Conservation (phyloP, 148 eudicot genomes). For the Rheum nobile region DNA sequence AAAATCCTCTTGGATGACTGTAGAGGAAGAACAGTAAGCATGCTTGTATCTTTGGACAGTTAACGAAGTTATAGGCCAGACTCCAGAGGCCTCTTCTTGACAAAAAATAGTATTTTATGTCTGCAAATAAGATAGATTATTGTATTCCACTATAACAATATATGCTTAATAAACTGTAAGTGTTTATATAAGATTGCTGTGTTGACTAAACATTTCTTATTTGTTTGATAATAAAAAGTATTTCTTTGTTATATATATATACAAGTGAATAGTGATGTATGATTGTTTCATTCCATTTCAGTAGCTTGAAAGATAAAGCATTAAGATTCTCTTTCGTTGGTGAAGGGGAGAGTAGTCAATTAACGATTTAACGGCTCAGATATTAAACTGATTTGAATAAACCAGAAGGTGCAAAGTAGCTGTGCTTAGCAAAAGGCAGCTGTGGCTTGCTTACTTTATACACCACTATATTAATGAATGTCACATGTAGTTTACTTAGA, state of each 20-base stretch:
- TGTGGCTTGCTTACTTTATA: conserved; percentile 2
- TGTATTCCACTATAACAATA: not conserved
- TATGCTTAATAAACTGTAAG: not conserved
- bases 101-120: not conserved
- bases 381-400: not conserved
- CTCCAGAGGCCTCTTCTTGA: not conserved
- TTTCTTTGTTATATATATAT: not conserved
- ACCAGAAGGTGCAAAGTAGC: not conserved
- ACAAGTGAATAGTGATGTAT: not conserved
- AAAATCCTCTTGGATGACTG: not conserved
- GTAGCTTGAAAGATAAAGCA: not conserved
- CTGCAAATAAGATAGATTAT: not conserved
- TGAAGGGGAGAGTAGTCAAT: not conserved
- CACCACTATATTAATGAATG: not conserved
- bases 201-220: not conserved
- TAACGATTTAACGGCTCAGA: not conserved
- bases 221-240: not conserved
- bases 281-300: not conserved
- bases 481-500: not conserved
- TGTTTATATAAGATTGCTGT: not conserved
- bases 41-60: not conserved
- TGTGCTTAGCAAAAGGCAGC: conserved; percentile 1
- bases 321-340: not conserved
- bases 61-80: not conserved
- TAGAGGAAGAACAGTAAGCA: not conserved